Conservation (phyloP, 305 asterid genomes). For the Plantago coronopus region DNA sequence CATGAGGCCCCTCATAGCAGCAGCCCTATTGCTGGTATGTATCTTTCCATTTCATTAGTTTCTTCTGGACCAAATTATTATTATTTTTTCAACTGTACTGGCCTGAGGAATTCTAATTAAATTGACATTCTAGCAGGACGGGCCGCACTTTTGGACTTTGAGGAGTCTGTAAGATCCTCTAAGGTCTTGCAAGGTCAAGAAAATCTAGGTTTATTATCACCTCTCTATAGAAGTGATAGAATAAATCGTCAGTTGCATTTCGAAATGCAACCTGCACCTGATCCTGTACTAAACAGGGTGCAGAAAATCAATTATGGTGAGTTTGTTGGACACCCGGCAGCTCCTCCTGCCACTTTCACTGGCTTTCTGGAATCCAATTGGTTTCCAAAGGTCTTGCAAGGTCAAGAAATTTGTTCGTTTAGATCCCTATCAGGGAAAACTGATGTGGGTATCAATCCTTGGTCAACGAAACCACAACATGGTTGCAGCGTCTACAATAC, state of each 20-base stretch:
- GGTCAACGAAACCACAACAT: slow-evolving; percentile 52
- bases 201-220: slow-evolving; percentile 65
- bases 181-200: slow-evolving; percentile 99
- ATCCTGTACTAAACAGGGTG: slow-evolving; percentile 43
- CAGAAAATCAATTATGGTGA: slow-evolving; percentile 46
- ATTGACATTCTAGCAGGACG: slow-evolving; percentile 41
- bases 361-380: slow-evolving; percentile 89
- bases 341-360: slow-evolving; percentile 55
- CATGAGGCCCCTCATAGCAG: slow-evolving; percentile 52
- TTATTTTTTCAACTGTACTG: neutral
- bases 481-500: slow-evolving; percentile 39
- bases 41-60: slow-evolving; percentile 19
- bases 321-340: slow-evolving; percentile 43
- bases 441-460: slow-evolving; percentile 43
- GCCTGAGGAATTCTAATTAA: neutral
- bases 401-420: slow-evolving; percentile 98
- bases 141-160: slow-evolving; percentile 77
- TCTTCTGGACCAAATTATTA: neutral
- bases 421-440: slow-evolving; percentile 65
- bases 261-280: slow-evolving; percentile 40
- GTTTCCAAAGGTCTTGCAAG: slow-evolving; percentile 99
- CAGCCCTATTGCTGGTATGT: slow-evolving; percentile 52
- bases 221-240: slow-evolving; percentile 59
- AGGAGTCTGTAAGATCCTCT: slow-evolving; percentile 86
- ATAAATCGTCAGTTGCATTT: slow-evolving; percentile 66